phyloP scores from a whole-genome alignment of 257 asterid species.

The Fraxinus pennsylvanica region DNA sequence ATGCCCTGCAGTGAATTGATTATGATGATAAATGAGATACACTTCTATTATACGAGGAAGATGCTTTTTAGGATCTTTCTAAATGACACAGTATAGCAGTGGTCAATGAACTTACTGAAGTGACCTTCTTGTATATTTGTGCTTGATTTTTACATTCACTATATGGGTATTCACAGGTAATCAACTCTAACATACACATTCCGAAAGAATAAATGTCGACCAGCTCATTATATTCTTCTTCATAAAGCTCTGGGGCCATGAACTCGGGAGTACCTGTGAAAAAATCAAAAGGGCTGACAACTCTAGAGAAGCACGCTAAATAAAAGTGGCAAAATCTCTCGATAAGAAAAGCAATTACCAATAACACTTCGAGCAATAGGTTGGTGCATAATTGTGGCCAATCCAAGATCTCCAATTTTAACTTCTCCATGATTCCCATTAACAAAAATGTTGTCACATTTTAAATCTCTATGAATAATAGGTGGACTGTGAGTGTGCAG shows the following conservation, averaged over 20 bases:
- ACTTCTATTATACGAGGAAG: not conserved
- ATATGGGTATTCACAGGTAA: conserved; percentile 72
- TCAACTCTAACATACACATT: conserved; percentile 71
- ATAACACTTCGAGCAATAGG: conserved; percentile 61
- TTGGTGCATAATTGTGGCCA: conserved; percentile 65
- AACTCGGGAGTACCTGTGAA: conserved; percentile 76
- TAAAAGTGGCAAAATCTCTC: not conserved
- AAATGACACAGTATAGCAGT: not conserved
- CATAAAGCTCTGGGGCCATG: conserved; percentile 92
- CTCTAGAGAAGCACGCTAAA: not conserved
- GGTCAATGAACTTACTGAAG: conserved; percentile 45
- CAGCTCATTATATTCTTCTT: conserved; percentile 69
- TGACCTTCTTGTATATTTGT: conserved; percentile 70
- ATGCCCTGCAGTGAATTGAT: conserved; percentile 46
- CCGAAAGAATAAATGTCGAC: conserved; percentile 83
- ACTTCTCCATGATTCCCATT: conserved; percentile 73
- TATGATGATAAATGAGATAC: not conserved
- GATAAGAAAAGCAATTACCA: conserved; percentile 39
- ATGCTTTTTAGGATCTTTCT: not conserved
- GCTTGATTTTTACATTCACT: conserved; percentile 78
- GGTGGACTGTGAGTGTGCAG: conserved; percentile 69
- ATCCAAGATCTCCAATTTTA: conserved; percentile 82
- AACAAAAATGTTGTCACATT: conserved; percentile 76
- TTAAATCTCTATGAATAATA: conserved; percentile 74
- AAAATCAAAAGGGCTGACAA: not conserved